Evolutionary conservation across 1,139 yeast species (phyloP), one percentile per base, ranked within the genome.

Genomic region (Taiozyma sp.): DNA sequence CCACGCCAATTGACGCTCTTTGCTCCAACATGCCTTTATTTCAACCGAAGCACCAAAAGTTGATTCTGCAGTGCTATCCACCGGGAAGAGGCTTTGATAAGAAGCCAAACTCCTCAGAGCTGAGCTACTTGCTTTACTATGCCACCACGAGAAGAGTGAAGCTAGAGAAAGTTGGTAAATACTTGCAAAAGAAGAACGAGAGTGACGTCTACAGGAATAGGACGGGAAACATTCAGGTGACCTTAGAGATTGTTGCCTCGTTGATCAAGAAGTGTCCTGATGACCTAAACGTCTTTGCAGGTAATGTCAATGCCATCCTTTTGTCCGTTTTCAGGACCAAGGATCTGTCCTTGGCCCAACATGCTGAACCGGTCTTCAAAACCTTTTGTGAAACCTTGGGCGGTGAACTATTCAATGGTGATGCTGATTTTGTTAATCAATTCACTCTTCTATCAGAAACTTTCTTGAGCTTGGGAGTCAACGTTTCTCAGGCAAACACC

Each of bases 131-230:
- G 59, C 71, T 91, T 42, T 93, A 88, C 72, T 91, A 91, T 67
- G 97, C 96, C n/a, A 84, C 95, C 43, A 86, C 97, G 8, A 76
- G 98, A 59, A 75, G 97, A 53, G 84, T 89, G 43, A 93, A 93
- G 65, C 74, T 93, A 56, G 93, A 88, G 60, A 91, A 91, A 62
- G 97, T 93, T 19, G 85, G 91, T 26, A 70, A 72, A 10, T 89
- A 85, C 63, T 68, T 93, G 52, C 77, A 78, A 47, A 80, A 76
- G 58, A 84, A 81, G 65, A 80, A 93, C n/a, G 64, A 66, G 19
- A 63, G 75, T 13, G 97, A 91, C 66, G 74, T 83, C 37, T 70
- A 74, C 53, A 79, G 81, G 47, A 80, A 76, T 52, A 71, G 88
- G 34, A 71, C 83, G 9, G 97, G 97, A 1, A 90, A 91, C 62